Evolutionary conservation across 345 rosid species (phyloP).

Genomic region (Hibiscus trionum): DNA sequence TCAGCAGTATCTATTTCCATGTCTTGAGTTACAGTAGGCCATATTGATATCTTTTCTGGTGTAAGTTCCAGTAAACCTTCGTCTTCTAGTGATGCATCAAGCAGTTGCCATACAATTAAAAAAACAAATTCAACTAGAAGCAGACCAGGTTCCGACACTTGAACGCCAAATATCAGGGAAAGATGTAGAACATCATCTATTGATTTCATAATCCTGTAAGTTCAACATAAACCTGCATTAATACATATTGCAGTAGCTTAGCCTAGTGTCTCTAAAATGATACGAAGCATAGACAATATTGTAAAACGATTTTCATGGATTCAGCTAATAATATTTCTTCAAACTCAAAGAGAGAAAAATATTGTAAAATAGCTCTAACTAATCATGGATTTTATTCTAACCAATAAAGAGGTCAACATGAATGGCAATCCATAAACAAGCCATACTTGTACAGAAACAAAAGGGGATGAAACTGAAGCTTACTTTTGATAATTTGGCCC

Average conservation of each 20-base stretch:
- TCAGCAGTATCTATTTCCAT: constrained; percentile 60
- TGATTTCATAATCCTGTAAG: constrained; percentile 72
- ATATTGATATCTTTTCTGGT: constrained; percentile 47
- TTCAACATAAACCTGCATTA: constrained; percentile 10
- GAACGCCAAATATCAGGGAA: constrained; percentile 61
- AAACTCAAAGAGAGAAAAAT: not conserved
- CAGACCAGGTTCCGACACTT: constrained; percentile 54
- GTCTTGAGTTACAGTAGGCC: constrained; percentile 42
- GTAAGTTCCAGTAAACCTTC: constrained; percentile 76
- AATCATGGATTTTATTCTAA: not conserved
- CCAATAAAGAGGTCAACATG: not conserved
- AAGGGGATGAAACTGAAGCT: constrained; percentile 11
- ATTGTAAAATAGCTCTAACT: not conserved
- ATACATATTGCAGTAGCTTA: not conserved
- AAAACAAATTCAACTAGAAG: constrained; percentile 72
- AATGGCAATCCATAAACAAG: not conserved
- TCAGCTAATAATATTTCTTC: not conserved
- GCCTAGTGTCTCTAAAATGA: not conserved
- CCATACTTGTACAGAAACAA: not conserved
- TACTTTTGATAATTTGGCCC: constrained; percentile 48
- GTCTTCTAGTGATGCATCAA: constrained; percentile 90
- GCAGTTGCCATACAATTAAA: constrained; percentile 69
- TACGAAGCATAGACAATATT: not conserved
- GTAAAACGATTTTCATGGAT: not conserved
- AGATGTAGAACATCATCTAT: constrained; percentile 69